Base-by-base conservation (phyloP, 2,329 filamentous ascomycete species). In the Pyricularia grisea region DNA sequence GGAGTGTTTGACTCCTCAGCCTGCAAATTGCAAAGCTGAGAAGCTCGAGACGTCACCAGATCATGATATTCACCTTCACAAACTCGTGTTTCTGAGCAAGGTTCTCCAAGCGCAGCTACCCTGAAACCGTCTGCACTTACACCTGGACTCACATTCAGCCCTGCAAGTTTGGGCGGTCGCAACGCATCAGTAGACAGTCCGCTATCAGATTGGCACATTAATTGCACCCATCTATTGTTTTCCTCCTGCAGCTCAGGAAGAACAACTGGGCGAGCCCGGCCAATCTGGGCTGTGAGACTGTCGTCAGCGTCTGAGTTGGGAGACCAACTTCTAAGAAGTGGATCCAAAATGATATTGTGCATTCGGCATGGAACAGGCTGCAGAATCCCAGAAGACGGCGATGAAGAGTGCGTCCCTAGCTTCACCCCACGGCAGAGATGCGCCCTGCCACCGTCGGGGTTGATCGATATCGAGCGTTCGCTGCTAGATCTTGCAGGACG, bases 261-360 rank as follows among this genome's bases (percentile, higher is more conserved):
- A 2, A 75, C 66, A 0, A 70, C 67, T 0, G 73, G 71, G 3
- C 50, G 50, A 6, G 36, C 67, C 14, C 64, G 65, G 23, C 75
- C 75, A 67, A 75, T 69, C 50, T 73, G 74, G 12, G 74, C 76
- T 10, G 73, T 28, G 10, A 68, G 72, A 31, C 74, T 77, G 23
- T 70, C 72, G 11, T 70, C 73, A 20, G 70, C 68, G 17, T 73
- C 72, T 10, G 72, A 73, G 33, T 71, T 71, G 3, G 68, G 60
- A 14, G 58, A 64, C 2, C 11, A 30, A 20, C 66, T 65, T 3
- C 65, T 33, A 25, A 70, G 50, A 23, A 71, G 42, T 25, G 64
- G 33, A 36, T 58, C 27, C 31, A 71, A 55, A 68, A 60, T 27
- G 14, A 36, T 42, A 14, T 42, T 55, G 68, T 60, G 68, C n/a